Evolutionary conservation across 768 basidiomycete genomes (phyloP).

Genomic region (Hypholoma sublateritium): DNA sequence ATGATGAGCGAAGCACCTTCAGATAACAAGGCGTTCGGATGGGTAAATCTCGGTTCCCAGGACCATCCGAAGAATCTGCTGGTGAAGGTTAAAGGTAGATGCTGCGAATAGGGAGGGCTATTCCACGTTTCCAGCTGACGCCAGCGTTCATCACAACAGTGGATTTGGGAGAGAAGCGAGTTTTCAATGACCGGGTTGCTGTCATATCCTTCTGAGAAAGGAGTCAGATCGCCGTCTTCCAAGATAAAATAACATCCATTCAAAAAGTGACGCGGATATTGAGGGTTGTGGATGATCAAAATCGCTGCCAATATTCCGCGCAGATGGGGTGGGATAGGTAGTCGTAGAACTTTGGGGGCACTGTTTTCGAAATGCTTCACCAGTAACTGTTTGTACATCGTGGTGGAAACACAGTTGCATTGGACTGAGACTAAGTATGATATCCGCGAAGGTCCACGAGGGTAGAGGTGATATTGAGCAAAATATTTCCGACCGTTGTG

Average conservation of each 20-base stretch:
- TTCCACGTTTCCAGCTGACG: neutral
- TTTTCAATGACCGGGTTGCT: neutral
- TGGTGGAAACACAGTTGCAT: too few relatives aligned
- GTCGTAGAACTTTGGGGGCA: neutral
- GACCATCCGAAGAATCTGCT: neutral
- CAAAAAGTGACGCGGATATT: conserved; percentile 9
- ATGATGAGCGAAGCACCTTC: neutral
- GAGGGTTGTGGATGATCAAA: neutral
- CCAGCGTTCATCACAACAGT: neutral
- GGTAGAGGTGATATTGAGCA: too few relatives aligned
- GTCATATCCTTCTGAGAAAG: neutral
- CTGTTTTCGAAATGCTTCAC: conserved; percentile 1
- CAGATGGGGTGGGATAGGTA: neutral
- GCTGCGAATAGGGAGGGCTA: neutral
- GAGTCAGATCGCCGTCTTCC: neutral
- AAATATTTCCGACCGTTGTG: too few relatives aligned
- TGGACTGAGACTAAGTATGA: too few relatives aligned
- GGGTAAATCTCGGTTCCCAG: neutral
- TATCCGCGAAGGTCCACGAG: too few relatives aligned
- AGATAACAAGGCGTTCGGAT: neutral
- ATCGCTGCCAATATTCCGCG: neutral
- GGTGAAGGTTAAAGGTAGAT: neutral
- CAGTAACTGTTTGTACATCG: neutral
- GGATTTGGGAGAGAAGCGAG: neutral
- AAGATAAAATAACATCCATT: conserved; percentile 8